Evolutionary conservation across 1,284 basidiomycete species (phyloP).

Genomic region (Trichosporon inkin): DNA sequence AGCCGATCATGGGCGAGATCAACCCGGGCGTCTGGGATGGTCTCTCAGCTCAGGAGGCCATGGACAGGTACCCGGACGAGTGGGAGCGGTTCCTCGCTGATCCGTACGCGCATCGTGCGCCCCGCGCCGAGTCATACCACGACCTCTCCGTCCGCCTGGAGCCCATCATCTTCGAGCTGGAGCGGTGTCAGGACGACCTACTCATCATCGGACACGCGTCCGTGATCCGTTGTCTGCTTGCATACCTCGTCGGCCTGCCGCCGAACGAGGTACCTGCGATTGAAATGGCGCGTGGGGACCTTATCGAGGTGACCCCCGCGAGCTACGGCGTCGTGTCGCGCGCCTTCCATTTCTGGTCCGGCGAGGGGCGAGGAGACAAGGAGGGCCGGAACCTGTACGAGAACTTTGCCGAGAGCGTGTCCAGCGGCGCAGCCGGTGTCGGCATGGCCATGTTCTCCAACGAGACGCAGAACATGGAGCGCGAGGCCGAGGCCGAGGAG

Average conservation of each 20-base stretch:
- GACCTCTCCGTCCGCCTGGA: constrained; percentile 75
- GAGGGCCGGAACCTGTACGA: constrained; percentile 50
- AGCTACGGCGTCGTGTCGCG: constrained; percentile 83
- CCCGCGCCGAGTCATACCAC: constrained; percentile 90
- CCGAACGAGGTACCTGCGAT: constrained; percentile 95
- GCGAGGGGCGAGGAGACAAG: constrained; percentile 47
- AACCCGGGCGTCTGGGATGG: constrained; percentile 95
- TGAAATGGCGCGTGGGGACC: constrained; percentile 79
- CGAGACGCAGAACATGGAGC: constrained; percentile 45
- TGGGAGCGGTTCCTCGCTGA: constrained; percentile 89
- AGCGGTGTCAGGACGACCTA: constrained; percentile 71
- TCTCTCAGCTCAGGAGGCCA: constrained; percentile 81
- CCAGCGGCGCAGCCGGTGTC: constrained; percentile 28
- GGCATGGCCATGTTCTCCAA: constrained; percentile 40
- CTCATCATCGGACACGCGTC: constrained; percentile 81
- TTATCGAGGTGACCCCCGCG: constrained; percentile 83
- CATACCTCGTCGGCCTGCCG: constrained; percentile 89
- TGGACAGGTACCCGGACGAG: constrained; percentile 85
- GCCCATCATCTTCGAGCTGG: constrained; percentile 76
- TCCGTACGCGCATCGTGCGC: constrained; percentile 88
- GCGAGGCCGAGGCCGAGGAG: constrained; percentile 46
- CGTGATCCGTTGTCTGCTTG: constrained; percentile 92
- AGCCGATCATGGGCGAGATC: constrained; percentile 93
- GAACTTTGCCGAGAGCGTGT: constrained; percentile 48
- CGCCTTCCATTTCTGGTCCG: constrained; percentile 82